Conservation (phyloP, 768 basidiomycete genomes). For the Leccinum rimulosum region DNA sequence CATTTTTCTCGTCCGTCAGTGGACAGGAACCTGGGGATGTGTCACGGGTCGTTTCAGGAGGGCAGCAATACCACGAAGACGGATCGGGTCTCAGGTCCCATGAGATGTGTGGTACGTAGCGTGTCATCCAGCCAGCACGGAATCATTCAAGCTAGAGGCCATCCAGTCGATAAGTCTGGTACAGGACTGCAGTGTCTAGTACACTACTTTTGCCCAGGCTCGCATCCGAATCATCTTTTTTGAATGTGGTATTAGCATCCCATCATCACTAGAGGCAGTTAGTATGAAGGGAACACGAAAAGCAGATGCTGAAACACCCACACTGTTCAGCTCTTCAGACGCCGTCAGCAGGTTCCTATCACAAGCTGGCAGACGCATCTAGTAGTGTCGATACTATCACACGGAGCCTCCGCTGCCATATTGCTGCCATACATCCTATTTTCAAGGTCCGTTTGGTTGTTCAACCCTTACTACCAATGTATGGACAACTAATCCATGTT, state of each 20-base stretch:
- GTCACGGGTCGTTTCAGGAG: not conserved
- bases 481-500: not conserved
- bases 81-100: not conserved
- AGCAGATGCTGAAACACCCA: not conserved
- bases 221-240: not conserved
- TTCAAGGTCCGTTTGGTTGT: not conserved
- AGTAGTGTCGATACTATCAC: not conserved
- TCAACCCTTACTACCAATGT: not conserved
- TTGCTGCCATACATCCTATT: not conserved
- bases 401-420: not conserved
- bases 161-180: not conserved
- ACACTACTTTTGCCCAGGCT: not conserved
- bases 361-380: too few species aligned
- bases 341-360: too few species aligned
- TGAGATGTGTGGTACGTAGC: not conserved
- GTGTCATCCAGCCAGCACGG: not conserved
- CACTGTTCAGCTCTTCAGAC: not conserved
- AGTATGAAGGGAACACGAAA: not conserved
- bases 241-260: too few species aligned
- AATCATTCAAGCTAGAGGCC: not conserved
- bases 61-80: not conserved
- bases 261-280: not conserved
- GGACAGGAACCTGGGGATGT: too few species aligned
- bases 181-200: not conserved
- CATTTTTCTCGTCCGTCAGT: not conserved